These are phyloP conservation scores for Olyra latifolia DNA, from an alignment of 176 grass and related monocot genomes.

Conservation along the genomic window DNA sequence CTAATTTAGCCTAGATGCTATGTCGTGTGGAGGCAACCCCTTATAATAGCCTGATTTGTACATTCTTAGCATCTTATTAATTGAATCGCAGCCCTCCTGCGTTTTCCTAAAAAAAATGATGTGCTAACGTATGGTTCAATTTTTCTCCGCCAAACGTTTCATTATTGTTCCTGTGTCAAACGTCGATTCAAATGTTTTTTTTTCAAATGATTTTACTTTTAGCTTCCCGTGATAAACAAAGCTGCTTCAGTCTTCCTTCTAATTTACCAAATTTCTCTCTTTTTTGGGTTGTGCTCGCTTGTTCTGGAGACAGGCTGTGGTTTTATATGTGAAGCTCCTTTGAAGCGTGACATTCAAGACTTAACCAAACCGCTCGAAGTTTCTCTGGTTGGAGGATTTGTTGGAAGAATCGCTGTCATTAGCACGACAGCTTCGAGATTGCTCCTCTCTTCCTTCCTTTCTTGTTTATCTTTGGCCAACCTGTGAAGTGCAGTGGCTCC, in stretches of 20 bases:
- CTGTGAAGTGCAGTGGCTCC: not conserved
- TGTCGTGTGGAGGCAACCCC: slow-evolving; percentile 33
- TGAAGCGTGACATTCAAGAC: too few species aligned
- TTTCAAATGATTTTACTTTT: not conserved
- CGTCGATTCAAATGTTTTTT: not conserved
- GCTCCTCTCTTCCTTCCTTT: too few species aligned
- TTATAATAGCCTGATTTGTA: slow-evolving; percentile 47
- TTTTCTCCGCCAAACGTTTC: not conserved
- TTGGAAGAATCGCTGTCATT: not conserved
- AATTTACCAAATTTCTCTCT: not conserved
- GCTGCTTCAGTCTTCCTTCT: not conserved
- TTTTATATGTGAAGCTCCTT: too few species aligned
- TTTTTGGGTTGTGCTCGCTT: not conserved
- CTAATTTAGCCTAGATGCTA: not conserved
- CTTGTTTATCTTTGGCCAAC: not conserved
- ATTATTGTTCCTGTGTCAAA: not conserved
- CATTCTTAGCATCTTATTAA: slow-evolving; percentile 23
- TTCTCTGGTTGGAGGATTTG: not conserved
- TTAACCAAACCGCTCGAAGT: not conserved
- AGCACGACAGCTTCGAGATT: not conserved
- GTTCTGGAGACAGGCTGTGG: not conserved
- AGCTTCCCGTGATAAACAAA: not conserved
- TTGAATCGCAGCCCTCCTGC: slow-evolving; percentile 34
- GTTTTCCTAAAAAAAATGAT: not conserved
- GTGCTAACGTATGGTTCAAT: not conserved